Conservation (phyloP, 2,329 filamentous ascomycete genomes). For the Anisogramma anomala region DNA sequence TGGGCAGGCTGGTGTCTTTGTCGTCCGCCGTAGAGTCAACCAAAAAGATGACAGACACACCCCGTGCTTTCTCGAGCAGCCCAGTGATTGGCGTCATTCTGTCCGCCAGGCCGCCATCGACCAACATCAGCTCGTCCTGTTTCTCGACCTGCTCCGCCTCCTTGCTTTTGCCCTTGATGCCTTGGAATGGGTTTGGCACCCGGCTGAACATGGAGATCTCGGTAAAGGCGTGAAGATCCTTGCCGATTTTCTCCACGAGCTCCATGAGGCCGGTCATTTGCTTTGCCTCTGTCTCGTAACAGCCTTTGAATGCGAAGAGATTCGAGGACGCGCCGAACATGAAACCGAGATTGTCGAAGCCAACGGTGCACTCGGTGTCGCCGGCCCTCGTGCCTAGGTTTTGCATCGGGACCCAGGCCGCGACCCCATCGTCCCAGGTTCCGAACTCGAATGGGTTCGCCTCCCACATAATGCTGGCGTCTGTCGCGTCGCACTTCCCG, state of each 20-base stretch:
- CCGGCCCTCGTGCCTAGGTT: background rate
- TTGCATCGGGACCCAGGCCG: constrained; percentile 3
- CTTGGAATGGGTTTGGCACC: constrained; percentile 4
- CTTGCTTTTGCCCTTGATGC: background rate
- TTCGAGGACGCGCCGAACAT: background rate
- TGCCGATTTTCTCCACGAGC: background rate
- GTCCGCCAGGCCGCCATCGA: constrained; percentile 1
- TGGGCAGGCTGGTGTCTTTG: background rate
- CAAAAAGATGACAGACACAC: constrained; percentile 2
- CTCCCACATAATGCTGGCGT: constrained; percentile 3
- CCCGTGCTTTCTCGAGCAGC: background rate
- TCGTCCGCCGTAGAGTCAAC: constrained; percentile 1
- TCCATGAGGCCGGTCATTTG: background rate
- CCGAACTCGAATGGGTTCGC: constrained; percentile 5
- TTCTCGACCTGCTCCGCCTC: constrained; percentile 2
- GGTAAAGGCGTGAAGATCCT: background rate
- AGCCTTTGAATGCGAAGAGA: constrained; percentile 1
- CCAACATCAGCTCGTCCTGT: constrained; percentile 3
- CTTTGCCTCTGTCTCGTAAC: no score
- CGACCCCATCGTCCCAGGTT: constrained; percentile 2
- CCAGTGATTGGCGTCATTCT: background rate
- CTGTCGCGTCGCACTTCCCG: background rate
- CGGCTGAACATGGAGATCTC: constrained; percentile 1
- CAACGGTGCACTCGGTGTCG: constrained; percentile 1
- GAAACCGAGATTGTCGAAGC: constrained; percentile 3